Conservation (phyloP, 2,329 filamentous ascomycete species). For the Ophiocordyceps camponoti-saundersi region DNA sequence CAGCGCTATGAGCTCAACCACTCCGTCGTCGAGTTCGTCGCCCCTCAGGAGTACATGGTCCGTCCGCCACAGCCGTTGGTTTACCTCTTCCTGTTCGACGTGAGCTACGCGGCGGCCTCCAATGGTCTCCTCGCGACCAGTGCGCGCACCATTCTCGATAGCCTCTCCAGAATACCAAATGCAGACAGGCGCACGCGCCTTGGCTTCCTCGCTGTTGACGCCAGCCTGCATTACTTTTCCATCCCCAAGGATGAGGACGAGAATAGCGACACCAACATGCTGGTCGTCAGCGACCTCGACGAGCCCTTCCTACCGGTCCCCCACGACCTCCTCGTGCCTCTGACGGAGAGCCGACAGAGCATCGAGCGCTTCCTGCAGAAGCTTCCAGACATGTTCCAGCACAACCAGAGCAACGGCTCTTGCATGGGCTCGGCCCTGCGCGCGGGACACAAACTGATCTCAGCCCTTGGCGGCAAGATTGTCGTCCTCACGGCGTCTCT, state of each 20-base stretch:
- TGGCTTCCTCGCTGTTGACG: conserved; percentile 91
- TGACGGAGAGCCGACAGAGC: conserved; percentile 77
- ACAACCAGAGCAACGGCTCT: conserved; percentile 76
- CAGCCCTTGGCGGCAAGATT: conserved; percentile 86
- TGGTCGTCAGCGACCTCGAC: conserved; percentile 87
- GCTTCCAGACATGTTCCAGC: conserved; percentile 91
- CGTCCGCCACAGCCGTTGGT: conserved; percentile 88
- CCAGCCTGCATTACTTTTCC: conserved; percentile 88
- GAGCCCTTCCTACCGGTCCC: conserved; percentile 94
- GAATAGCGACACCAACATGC: conserved; percentile 70
- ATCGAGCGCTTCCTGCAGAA: conserved; percentile 83
- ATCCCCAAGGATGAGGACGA: conserved; percentile 81
- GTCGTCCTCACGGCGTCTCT: conserved; percentile 79
- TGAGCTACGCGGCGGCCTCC: conserved; percentile 78
- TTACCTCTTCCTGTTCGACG: conserved; percentile 89
- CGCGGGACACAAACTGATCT: conserved; percentile 90
- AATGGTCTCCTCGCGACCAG: conserved; percentile 84
- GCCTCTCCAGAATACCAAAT: conserved; percentile 94
- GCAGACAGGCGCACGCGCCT: conserved; percentile 82
- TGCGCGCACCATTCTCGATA: conserved; percentile 86
- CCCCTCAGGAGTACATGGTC: conserved; percentile 98
- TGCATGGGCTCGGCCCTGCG: conserved; percentile 88
- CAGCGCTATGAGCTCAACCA: conserved; percentile 86
- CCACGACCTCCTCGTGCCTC: conserved; percentile 73
- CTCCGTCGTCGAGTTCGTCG: conserved; percentile 92